These are phyloP conservation scores for Pseudoscleropodium purum DNA, from an alignment of 225 moss, liverwort and hornwort species.

Conservation along the genomic window DNA sequence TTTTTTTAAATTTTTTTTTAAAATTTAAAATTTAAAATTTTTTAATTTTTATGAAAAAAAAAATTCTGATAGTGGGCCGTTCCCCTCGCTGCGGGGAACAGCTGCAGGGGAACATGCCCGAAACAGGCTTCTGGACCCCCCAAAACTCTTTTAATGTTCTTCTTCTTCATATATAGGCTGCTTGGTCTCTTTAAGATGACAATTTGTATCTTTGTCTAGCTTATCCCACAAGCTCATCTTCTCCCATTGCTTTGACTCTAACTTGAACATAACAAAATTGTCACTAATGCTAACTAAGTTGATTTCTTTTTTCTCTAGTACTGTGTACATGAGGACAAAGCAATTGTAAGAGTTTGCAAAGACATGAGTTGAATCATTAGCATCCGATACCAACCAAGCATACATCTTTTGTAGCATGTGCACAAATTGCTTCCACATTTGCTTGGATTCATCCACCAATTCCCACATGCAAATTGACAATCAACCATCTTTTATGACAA, in stretches of 20 bases:
- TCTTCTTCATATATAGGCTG: rapidly evolving
- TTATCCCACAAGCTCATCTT: not conserved
- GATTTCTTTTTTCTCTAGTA: not conserved
- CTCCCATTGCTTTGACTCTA: not conserved
- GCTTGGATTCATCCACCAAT: not conserved
- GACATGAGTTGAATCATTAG: not conserved
- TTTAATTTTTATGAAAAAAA: too few species aligned
- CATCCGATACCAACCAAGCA: not conserved
- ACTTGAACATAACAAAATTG: not conserved
- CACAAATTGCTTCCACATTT: not conserved
- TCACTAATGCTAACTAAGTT: not conserved
- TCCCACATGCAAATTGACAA: not conserved
- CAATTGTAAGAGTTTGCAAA: not conserved
- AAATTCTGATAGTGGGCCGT: too few species aligned
- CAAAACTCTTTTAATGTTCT: too few species aligned
- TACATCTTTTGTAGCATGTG: not conserved
- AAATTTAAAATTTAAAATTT: too few species aligned
- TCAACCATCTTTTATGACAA: too few species aligned
- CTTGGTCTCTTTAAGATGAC: not conserved
- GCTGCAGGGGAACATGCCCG: too few species aligned
- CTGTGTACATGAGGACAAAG: not conserved
- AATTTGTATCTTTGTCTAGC: not conserved
- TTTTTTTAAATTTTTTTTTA: too few species aligned
- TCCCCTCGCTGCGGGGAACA: too few species aligned
- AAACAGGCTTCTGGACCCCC: too few species aligned